Evolutionary conservation across 1,284 basidiomycete genomes (phyloP).

Genomic region (Amylostereum chailletii): DNA sequence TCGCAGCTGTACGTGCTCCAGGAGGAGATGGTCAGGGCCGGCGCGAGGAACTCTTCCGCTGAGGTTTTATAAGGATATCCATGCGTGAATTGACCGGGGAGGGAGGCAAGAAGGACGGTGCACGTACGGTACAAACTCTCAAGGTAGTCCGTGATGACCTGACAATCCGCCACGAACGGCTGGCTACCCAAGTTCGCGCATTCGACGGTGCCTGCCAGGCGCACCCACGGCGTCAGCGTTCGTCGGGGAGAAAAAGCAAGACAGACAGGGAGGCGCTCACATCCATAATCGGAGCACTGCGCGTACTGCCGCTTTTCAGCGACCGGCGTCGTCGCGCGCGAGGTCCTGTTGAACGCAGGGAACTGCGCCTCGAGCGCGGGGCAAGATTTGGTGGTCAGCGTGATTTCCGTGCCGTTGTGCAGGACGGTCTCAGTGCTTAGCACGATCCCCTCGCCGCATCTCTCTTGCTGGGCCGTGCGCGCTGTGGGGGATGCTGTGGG

Average conservation of each 20-base stretch:
- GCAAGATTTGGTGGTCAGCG: neutral
- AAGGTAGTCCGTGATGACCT: constrained; percentile 1
- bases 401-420: constrained; percentile 1
- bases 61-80: too few species aligned
- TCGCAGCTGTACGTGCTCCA: neutral
- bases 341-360: too few species aligned
- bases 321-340: neutral
- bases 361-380: neutral
- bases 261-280: too few species aligned
- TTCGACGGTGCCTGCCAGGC: neutral
- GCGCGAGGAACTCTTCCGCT: neutral
- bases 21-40: neutral
- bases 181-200: neutral
- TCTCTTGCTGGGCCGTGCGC: neutral
- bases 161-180: neutral
- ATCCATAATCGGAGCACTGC: neutral
- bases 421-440: neutral
- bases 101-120: too few species aligned
- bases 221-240: too few species aligned
- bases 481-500: too few species aligned
- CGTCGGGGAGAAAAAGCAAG: too few species aligned
- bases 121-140: neutral
- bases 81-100: too few species aligned
- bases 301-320: neutral
- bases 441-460: neutral